These are phyloP conservation scores for Rhododendron ovatum DNA, from an alignment of 148 eudicot species.

Conservation along the genomic window DNA sequence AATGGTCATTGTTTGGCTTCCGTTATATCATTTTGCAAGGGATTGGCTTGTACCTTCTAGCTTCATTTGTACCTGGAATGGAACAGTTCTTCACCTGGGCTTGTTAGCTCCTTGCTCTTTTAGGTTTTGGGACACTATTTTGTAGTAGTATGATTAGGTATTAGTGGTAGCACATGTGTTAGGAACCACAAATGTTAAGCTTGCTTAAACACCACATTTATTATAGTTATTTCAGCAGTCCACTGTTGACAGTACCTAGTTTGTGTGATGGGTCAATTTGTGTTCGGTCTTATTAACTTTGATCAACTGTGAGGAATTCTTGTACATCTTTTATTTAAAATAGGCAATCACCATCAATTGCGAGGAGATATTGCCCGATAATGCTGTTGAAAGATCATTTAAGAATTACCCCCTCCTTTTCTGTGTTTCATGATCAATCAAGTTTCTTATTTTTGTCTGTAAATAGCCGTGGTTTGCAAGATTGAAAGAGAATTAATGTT, in stretches of 20 bases:
- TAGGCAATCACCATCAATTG: background rate
- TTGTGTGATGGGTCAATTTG: background rate
- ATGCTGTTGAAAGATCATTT: background rate
- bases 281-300: background rate
- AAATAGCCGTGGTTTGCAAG: background rate
- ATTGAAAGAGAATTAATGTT: background rate
- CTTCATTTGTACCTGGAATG: background rate
- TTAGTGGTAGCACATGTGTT: background rate
- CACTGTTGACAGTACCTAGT: background rate
- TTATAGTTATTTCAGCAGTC: background rate
- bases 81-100: background rate
- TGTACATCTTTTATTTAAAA: background rate
- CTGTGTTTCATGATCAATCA: background rate
- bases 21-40: background rate
- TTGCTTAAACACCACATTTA: background rate
- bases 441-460: background rate
- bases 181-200: background rate
- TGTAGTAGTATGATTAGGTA: background rate
- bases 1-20: background rate
- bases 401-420: background rate
- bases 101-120: background rate
- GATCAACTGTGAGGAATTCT: background rate
- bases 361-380: background rate
- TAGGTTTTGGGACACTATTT: background rate
- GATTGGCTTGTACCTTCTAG: background rate